Evolutionary conservation across 768 basidiomycete genomes (phyloP).

Genomic region (Boletellus ananas): DNA sequence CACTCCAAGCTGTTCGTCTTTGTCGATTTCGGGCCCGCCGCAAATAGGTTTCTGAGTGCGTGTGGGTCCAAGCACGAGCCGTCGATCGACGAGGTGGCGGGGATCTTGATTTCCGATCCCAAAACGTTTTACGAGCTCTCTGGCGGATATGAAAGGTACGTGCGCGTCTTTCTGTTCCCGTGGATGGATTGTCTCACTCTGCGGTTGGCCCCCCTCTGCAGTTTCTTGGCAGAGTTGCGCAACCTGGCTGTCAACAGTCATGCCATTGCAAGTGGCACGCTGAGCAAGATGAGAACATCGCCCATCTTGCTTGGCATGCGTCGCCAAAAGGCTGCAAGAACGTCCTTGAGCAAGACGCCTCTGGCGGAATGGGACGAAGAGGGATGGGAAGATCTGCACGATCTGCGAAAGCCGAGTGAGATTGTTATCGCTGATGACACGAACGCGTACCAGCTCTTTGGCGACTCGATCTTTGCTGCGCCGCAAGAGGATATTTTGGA

Average conservation of each 20-base stretch:
- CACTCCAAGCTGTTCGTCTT: conserved; percentile 84
- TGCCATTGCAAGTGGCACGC: conserved; percentile 44
- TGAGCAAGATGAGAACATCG: conserved; percentile 62
- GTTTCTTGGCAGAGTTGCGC: conserved; percentile 78
- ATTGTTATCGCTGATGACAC: conserved; percentile 87
- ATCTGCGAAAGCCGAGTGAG: conserved; percentile 63
- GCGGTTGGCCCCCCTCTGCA: conserved; percentile 25
- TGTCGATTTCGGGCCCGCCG: conserved; percentile 79
- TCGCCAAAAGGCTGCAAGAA: conserved; percentile 40
- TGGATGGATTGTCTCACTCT: neutral
- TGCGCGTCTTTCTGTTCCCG: neutral
- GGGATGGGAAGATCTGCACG: conserved; percentile 69
- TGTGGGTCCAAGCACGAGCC: conserved; percentile 89
- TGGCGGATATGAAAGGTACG: conserved; percentile 66
- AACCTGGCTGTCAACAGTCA: conserved; percentile 76
- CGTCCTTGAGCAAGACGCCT: conserved; percentile 18
- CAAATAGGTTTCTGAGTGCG: conserved; percentile 79
- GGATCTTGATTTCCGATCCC: conserved; percentile 66
- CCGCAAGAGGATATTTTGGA: conserved; percentile 92
- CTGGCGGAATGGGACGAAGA: conserved; percentile 51
- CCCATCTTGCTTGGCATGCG: conserved; percentile 75
- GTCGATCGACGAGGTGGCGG: conserved; percentile 76
- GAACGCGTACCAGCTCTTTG: conserved; percentile 75
- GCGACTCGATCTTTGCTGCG: conserved; percentile 68
- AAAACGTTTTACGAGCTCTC: conserved; percentile 66